phyloP scores from a whole-genome alignment of 805 yeast species.

The Metschnikowia noctiluminum region DNA sequence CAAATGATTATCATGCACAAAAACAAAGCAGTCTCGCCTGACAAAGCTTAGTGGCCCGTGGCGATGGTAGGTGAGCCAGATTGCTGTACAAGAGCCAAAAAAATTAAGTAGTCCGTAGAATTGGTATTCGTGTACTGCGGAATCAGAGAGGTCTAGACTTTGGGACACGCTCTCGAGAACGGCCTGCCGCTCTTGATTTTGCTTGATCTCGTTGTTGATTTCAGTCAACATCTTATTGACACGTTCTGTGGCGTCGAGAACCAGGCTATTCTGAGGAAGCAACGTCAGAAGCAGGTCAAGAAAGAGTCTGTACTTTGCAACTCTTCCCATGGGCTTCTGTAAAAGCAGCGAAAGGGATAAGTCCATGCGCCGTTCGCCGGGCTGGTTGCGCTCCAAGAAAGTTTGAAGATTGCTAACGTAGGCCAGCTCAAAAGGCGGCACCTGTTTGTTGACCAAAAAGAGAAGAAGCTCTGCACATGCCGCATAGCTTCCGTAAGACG shows the following conservation, averaged over 20 bases:
- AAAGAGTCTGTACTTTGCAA: slow-evolving; percentile 16
- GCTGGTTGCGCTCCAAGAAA: slow-evolving; percentile 15
- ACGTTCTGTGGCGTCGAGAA: slow-evolving; percentile 3
- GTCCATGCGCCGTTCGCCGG: slow-evolving; percentile 13
- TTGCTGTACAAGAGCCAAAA: slow-evolving; percentile 1
- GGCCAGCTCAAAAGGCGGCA: slow-evolving; percentile 10
- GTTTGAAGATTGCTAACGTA: slow-evolving; percentile 12
- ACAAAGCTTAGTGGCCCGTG: slow-evolving; percentile 2
- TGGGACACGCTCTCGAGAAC: slow-evolving; percentile 5
- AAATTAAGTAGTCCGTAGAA: slow-evolving; percentile 6
- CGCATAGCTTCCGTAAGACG: slow-evolving; percentile 26
- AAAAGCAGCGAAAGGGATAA: slow-evolving; percentile 14
- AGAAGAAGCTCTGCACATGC: slow-evolving; percentile 12
- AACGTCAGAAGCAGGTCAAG: slow-evolving; percentile 7
- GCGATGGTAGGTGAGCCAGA: slow-evolving; percentile 7
- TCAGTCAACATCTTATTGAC: slow-evolving; percentile 4
- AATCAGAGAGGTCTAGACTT: slow-evolving; percentile 4
- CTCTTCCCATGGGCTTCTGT: slow-evolving; percentile 15
- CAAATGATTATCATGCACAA: slow-evolving; percentile 8
- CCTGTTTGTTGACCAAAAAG: slow-evolving; percentile 3
- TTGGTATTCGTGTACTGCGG: neutral
- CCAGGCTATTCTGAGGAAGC: neutral
- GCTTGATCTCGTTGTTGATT: slow-evolving; percentile 9
- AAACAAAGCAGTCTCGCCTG: slow-evolving; percentile 3
- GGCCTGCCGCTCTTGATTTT: slow-evolving; percentile 4